Base-by-base conservation (phyloP, 176 grass and related monocot species). In the Cenchrus americanus region DNA sequence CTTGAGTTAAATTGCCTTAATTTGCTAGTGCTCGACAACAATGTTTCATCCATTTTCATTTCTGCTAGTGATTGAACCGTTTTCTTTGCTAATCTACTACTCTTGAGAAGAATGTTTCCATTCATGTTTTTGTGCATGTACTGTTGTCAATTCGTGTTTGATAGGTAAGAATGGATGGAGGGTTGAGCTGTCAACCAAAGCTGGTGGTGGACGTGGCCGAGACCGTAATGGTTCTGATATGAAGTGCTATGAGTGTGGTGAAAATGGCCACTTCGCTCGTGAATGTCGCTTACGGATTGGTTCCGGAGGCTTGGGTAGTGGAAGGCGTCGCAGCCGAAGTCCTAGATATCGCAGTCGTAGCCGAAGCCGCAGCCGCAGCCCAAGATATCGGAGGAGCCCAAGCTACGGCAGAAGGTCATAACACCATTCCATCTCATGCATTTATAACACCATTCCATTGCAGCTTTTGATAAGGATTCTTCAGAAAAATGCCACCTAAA, bases 181-280 rank as follows among this genome's bases (percentile, higher is more conserved):
- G 73, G 94, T 94, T 80, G 94, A 97, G 69, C 62, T 97, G 63
- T 97, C 94, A 75, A 92, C 88, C 26, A 94, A 94, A 78, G 71
- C 84, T 60, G 86, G 87, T 22, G 75, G 92, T 78, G 87, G 90
- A 10, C 89, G 87, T 71, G 82, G 88, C 18, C 89, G 94, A 67
- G 94, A 92, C 8, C 89, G 82, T 59, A 49, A 80, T 71, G 80
- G 90, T 84, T 92, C 89, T 55, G 89, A 89, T 78, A 93, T 86
- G 88, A 97, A 97, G 70, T 97, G 94, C 80, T 97, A 97, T 53
- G 91, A 97, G 41, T 97, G 94, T 69, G 94, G 94, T 13, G 94
- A 97, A 85, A 1, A 87, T 73, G 94, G 94, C 54, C 94, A 97
- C 63, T 97, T 97, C 80, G 94, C 92, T 78, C 94, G 94, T 62